phyloP scores from a whole-genome alignment of 257 asterid species.

The Schizonepeta tenuifolia region DNA sequence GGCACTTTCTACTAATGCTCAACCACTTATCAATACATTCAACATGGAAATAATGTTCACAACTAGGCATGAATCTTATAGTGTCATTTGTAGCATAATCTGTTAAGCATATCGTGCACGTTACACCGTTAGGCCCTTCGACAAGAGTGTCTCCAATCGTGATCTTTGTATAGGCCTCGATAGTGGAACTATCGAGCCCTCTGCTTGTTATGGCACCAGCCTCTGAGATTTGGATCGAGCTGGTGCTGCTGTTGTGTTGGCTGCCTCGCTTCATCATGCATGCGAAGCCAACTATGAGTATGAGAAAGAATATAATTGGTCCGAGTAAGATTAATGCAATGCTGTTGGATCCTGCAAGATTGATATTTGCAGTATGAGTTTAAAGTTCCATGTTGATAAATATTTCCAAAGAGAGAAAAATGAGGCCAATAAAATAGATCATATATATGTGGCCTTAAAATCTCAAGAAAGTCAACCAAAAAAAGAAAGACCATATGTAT shows the following conservation, averaged over 20 bases:
- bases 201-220: slow-evolving; percentile 31
- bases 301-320: slow-evolving; percentile 35
- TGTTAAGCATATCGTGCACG: too few relatives aligned
- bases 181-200: neutral
- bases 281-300: slow-evolving; percentile 24
- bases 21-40: slow-evolving; percentile 42
- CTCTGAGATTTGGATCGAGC: slow-evolving; percentile 27
- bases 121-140: too few relatives aligned
- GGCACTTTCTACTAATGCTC: slow-evolving; percentile 43
- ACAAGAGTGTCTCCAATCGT: neutral
- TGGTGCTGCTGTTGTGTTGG: neutral
- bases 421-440: too few relatives aligned
- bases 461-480: too few relatives aligned
- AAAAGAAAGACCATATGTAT: too few relatives aligned
- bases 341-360: slow-evolving; percentile 30
- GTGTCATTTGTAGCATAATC: slow-evolving; percentile 40
- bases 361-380: too few relatives aligned
- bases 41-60: slow-evolving; percentile 48
- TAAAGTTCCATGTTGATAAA: too few relatives aligned
- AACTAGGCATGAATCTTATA: slow-evolving; percentile 43
- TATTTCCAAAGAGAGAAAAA: too few relatives aligned
- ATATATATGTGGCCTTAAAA: too few relatives aligned
- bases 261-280: slow-evolving; percentile 14
- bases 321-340: slow-evolving; percentile 38
- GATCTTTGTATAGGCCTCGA: neutral